Conservation (phyloP, 108 stramenopile genomes). For the Skeletonema costatum region DNA sequence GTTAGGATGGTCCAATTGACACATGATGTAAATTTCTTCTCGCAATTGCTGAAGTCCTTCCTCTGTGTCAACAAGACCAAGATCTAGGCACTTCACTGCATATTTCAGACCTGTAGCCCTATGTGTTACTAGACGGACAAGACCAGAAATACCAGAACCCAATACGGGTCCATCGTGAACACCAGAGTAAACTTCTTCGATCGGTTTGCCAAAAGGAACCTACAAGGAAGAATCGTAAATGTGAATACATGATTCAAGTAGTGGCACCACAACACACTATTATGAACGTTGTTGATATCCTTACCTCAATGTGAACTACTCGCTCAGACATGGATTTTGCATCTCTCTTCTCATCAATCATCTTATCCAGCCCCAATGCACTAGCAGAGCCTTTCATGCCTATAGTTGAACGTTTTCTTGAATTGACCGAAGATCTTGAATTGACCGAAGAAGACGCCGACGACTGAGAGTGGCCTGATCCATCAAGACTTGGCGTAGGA, state of each 20-base stretch:
- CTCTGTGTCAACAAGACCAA: conserved; percentile 64
- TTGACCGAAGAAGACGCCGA: conserved; percentile 11
- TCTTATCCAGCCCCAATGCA: conserved; percentile 48
- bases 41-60: conserved; percentile 67
- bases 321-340: conserved; percentile 51
- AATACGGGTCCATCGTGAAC: conserved; percentile 80
- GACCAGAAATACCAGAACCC: conserved; percentile 79
- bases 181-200: conserved; percentile 85
- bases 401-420: not conserved
- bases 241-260: not conserved
- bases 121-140: conserved; percentile 80
- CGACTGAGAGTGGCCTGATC: conserved; percentile 14
- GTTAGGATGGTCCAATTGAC: conserved; percentile 93
- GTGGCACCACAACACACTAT: not conserved
- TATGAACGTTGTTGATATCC: not conserved
- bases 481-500: conserved; percentile 45
- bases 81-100: conserved; percentile 81
- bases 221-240: not conserved
- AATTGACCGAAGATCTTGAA: conserved; percentile 1
- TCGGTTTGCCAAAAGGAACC: conserved; percentile 73
- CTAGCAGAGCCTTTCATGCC: conserved; percentile 30
- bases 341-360: conserved; percentile 57
- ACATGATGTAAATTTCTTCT: conserved; percentile 88
- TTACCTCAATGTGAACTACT: conserved; percentile 52
- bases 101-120: conserved; percentile 75